These are phyloP conservation scores for sweet orange (Citrus sinensis) DNA, from an alignment of 345 rosid species.

Conservation along the genomic window DVS_A1.0 CM039167.1:4854501-4855000, in stretches of 20 bases:
- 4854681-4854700: slow-evolving; percentile 53
- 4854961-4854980: slow-evolving; percentile 49
- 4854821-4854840: slow-evolving; percentile 46
- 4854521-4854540: slow-evolving; percentile 48
- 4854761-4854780: slow-evolving; percentile 36
- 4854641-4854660: slow-evolving; percentile 49
- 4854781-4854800: slow-evolving; percentile 38
- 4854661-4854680: slow-evolving; percentile 40
- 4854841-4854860: slow-evolving; percentile 39
- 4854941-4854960: slow-evolving; percentile 34
- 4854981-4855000: slow-evolving; percentile 45
- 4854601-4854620: slow-evolving; percentile 47
- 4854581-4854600: slow-evolving; percentile 30
- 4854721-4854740: slow-evolving; percentile 47
- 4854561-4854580: slow-evolving; percentile 48
- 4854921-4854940: slow-evolving; percentile 40
- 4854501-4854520: slow-evolving; percentile 41
- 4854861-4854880: slow-evolving; percentile 31
- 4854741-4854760: slow-evolving; percentile 46
- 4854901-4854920: slow-evolving; percentile 51
- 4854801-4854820: slow-evolving; percentile 47
- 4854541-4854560: slow-evolving; percentile 48
- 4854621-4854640: slow-evolving; percentile 41
- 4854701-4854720: slow-evolving; percentile 27
- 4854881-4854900: slow-evolving; percentile 43